Conservation (phyloP, 1,139 yeast genomes). For the Yamadazyma dendronema region DNA sequence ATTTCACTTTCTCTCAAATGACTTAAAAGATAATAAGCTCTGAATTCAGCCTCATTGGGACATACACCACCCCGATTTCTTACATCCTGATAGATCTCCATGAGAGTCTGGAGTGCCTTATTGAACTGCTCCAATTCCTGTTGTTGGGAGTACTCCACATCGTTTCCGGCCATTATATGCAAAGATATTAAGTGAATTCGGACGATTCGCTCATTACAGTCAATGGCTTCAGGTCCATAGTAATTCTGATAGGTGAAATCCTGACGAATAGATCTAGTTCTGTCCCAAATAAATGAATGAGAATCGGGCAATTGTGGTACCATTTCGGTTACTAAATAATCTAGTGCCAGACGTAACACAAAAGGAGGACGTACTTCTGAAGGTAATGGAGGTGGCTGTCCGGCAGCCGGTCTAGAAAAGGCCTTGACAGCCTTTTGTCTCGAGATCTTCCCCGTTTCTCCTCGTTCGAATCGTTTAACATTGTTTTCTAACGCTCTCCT, state of each 20-base stretch:
- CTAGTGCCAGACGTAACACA: slow-evolving; percentile 60
- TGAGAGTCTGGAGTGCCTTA: slow-evolving; percentile 84
- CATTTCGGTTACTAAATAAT: slow-evolving; percentile 65
- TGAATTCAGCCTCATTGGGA: slow-evolving; percentile 89
- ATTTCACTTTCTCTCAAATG: slow-evolving; percentile 84
- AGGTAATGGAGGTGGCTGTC: slow-evolving; percentile 96
- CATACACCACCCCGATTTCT: slow-evolving; percentile 65
- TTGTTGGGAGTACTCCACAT: slow-evolving; percentile 84
- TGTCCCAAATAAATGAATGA: slow-evolving; percentile 95
- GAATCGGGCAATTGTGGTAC: slow-evolving; percentile 73
- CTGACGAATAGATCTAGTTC: slow-evolving; percentile 96
- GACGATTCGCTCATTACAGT: slow-evolving; percentile 89
- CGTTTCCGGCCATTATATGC: slow-evolving; percentile 82
- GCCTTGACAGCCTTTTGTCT: slow-evolving; percentile 77
- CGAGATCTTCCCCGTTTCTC: slow-evolving; percentile 61
- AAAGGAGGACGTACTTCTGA: slow-evolving; percentile 96
- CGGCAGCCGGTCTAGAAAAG: slow-evolving; percentile 96
- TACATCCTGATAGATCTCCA: slow-evolving; percentile 84
- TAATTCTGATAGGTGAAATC: slow-evolving; percentile 96
- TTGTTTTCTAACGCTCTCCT: slow-evolving; percentile 87
- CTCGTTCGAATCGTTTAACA: slow-evolving; percentile 76
- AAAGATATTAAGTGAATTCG: slow-evolving; percentile 80
- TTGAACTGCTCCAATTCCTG: slow-evolving; percentile 94
- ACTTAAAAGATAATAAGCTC: slow-evolving; percentile 81
- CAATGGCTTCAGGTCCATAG: slow-evolving; percentile 90